phyloP scores from a whole-genome alignment of 2,329 filamentous ascomycete species.

The Cercospora sp. region DNA sequence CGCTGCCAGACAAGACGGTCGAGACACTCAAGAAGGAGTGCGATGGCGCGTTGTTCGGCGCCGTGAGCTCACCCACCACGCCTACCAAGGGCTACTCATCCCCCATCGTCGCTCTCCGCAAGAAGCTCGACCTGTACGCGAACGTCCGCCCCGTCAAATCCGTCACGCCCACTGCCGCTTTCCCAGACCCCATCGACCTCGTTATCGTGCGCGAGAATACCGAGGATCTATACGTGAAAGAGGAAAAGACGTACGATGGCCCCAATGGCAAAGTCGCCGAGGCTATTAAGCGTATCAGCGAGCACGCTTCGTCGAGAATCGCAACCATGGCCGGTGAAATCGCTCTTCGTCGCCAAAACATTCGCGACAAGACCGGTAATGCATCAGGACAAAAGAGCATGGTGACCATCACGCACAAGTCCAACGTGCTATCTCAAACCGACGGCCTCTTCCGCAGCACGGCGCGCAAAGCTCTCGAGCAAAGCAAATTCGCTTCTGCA shows the following conservation, averaged over 20 bases:
- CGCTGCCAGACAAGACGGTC: conserved; percentile 87
- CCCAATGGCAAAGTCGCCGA: conserved; percentile 82
- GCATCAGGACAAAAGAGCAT: conserved; percentile 69
- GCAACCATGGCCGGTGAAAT: conserved; percentile 93
- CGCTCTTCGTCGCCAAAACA: conserved; percentile 79
- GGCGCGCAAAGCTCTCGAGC: conserved; percentile 69
- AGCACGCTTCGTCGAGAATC: conserved; percentile 81
- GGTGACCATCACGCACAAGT: conserved; percentile 98
- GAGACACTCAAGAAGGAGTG: conserved; percentile 86
- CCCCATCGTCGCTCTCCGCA: conserved; percentile 94
- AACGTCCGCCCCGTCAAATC: conserved; percentile 96
- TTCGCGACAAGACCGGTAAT: conserved; percentile 60
- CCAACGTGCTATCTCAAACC: conserved; percentile 93
- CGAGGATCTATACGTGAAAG: conserved; percentile 96
- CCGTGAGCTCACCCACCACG: conserved; percentile 84
- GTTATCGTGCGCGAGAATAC: conserved; percentile 99
- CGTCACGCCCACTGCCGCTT: conserved; percentile 58
- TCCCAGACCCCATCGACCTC: conserved; percentile 73
- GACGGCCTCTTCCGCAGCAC: conserved; percentile 91
- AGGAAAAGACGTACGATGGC: conserved; percentile 80
- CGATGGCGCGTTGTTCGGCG: conserved; percentile 93
- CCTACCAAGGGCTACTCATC: conserved; percentile 94
- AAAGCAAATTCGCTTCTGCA: conserved; percentile 63
- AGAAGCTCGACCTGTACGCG: conserved; percentile 91
- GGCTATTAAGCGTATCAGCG: conserved; percentile 95